Evolutionary conservation across 2,329 filamentous ascomycete species (phyloP).

Genomic region (Epichloe scottii): DNA sequence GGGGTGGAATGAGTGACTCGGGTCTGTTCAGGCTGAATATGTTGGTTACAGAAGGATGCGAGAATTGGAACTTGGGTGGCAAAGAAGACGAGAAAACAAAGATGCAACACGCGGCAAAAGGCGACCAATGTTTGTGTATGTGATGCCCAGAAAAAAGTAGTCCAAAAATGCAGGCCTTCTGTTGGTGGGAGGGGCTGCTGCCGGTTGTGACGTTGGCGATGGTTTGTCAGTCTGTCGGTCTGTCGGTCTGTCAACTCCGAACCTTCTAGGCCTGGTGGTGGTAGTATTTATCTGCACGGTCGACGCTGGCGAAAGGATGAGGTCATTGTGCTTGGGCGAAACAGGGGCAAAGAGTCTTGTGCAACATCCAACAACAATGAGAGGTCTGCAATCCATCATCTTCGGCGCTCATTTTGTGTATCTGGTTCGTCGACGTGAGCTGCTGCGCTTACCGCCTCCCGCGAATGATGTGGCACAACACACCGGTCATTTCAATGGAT

Average conservation of each 20-base stretch:
- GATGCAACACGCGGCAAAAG: not conserved
- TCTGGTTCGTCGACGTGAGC: not conserved
- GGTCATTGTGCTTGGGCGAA: not conserved
- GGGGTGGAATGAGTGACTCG: not conserved
- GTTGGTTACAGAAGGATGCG: not conserved
- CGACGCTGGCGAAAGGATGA: not conserved
- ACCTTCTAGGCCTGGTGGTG: too few species aligned
- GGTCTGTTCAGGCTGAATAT: not conserved
- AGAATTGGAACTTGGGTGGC: not conserved
- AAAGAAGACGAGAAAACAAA: not conserved
- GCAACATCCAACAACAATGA: not conserved
- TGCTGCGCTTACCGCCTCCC: not conserved
- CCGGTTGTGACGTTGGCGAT: not conserved
- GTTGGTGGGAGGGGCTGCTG: not conserved
- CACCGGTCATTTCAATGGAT: too few species aligned
- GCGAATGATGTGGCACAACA: not conserved
- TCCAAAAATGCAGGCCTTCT: not conserved
- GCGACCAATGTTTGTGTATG: too few species aligned
- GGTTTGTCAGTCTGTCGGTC: not conserved
- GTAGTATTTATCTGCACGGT: too few species aligned
- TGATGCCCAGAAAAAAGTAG: not conserved
- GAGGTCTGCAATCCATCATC: not conserved
- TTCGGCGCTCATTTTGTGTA: not conserved
- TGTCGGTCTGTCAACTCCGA: too few species aligned
- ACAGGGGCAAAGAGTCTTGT: not conserved